Evolutionary conservation across 2,329 filamentous ascomycete genomes (phyloP).

Genomic region (Ophiocordyceps camponoti-leonardi): DNA sequence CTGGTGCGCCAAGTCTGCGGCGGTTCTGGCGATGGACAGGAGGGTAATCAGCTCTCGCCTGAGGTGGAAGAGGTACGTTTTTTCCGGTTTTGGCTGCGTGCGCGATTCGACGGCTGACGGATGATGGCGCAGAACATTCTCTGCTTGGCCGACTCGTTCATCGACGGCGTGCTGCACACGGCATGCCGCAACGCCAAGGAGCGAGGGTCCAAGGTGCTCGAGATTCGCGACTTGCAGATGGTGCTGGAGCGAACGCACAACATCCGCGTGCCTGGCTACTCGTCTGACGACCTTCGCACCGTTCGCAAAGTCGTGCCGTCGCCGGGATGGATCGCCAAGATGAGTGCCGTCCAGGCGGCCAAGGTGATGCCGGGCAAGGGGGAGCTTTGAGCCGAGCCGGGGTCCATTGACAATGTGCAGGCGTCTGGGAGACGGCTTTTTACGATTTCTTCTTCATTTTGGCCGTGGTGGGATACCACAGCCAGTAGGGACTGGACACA

Average conservation of each 20-base stretch:
- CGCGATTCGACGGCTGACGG: too few relatives aligned
- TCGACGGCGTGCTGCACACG: constrained; percentile 74
- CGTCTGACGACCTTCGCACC: constrained; percentile 82
- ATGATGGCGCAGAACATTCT: constrained; percentile 53
- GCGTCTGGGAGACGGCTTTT: not conserved
- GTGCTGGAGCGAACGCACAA: constrained; percentile 75
- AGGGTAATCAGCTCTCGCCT: constrained; percentile 64
- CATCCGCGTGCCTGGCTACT: constrained; percentile 85
- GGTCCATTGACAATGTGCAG: not conserved
- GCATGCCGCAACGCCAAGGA: constrained; percentile 89
- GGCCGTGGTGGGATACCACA: too few relatives aligned
- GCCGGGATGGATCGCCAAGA: constrained; percentile 83
- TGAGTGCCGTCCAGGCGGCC: constrained; percentile 88
- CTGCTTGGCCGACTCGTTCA: constrained; percentile 80
- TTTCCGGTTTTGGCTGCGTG: not conserved
- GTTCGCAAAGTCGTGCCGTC: constrained; percentile 87
- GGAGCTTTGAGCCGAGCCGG: constrained; percentile 14
- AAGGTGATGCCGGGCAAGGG: constrained; percentile 57
- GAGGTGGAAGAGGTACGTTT: constrained; percentile 81
- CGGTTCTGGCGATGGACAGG: constrained; percentile 52
- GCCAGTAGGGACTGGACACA: too few relatives aligned
- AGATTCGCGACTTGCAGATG: constrained; percentile 73
- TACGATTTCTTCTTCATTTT: too few relatives aligned
- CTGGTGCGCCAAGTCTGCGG: constrained; percentile 88
- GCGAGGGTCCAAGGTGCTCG: constrained; percentile 74